Percentiles rank a stretch among this genome's conserved stretches.
phyloP scores from a whole-genome alignment of 2,329 filamentous ascomycete species.

The Pseudodiploospora longispora region DNA sequence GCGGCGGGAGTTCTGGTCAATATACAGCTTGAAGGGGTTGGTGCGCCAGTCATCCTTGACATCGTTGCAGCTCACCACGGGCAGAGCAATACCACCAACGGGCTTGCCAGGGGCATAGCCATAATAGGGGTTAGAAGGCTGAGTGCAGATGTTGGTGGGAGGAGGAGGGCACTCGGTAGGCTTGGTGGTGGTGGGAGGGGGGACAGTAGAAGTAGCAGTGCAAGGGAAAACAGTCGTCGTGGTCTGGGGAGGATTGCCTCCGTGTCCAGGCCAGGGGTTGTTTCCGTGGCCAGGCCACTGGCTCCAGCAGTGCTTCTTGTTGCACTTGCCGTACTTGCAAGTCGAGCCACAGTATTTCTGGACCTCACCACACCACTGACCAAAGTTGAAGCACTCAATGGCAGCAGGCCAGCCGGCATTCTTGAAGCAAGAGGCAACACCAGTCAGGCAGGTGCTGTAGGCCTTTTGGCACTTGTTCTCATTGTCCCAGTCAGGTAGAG shows the following conservation, averaged over 20 bases:
- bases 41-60: conserved; percentile 30
- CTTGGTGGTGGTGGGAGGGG: conserved; percentile 22
- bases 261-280: conserved; percentile 26
- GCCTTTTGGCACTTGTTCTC: conserved; percentile 32
- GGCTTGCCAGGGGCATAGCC: conserved; percentile 60
- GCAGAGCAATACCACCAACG: conserved; percentile 43
- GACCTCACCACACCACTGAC: conserved; percentile 40
- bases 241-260: conserved; percentile 24
- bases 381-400: conserved; percentile 43
- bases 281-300: conserved; percentile 17
- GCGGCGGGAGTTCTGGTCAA: conserved; percentile 28
- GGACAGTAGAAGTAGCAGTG: conserved; percentile 19
- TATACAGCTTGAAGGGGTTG: conserved; percentile 47
- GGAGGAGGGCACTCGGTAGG: conserved; percentile 33
- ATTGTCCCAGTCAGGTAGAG: conserved; percentile 41
- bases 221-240: conserved; percentile 27
- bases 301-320: conserved; percentile 35
- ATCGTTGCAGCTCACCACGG: conserved; percentile 49
- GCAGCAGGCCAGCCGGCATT: conserved; percentile 41
- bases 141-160: conserved; percentile 44
- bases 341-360: conserved; percentile 33
- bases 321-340: conserved; percentile 28
- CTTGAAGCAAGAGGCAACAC: conserved; percentile 43
- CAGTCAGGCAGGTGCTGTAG: conserved; percentile 36
- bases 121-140: conserved; percentile 47